Base-by-base conservation (phyloP, 306 rosid genomes). In the Quercus alba region DNA sequence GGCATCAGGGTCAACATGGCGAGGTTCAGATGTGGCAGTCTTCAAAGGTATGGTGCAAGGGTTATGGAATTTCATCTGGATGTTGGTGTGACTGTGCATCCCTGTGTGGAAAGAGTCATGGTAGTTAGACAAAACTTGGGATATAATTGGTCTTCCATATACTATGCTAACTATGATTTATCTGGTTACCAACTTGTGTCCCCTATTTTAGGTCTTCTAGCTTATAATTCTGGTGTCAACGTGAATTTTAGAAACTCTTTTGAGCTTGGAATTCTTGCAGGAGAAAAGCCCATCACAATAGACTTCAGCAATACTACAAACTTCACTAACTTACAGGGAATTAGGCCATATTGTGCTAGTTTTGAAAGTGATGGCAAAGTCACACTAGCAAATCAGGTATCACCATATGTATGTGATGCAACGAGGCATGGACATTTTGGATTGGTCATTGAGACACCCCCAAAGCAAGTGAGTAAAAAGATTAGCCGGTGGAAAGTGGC, bases 381-480 rank as follows among this genome's bases (percentile, higher is more conserved):
- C 86, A 83, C 92, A 28, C 44, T 93, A 6, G 91, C 91, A 41
- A 89, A 81, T 62, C 83, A 88, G 59, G 83, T 83, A 54, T 77
- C 89, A 17, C 86, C 89, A 5, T 69, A 68, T n/a, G 62, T 89
- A 64, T 95, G 99, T 84, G 79, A 76, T 62, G 98, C 93, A 0
- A 89, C 74, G 80, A 90, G 86, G 80, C 84, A 95, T 71, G 99
- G 98, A n/a, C 99, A 91, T 85, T 95, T 93, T 33, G 98, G 99
- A 49, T 79, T 93, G 87, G 94, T 95, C 52, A 79, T 86, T 28
- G 92, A 81, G 75, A 84, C 93, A 1, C 52, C 81, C 0, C 87
- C 81, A 1, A 93, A 84, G 70, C 81, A 81, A 71, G 59, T 76
- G 57, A 74, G 62, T n/a, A 91, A 80, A 86, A 91, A 82, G 33